Conservation (phyloP, 805 yeast genomes). For the Yamadazyma takamatsuzukensis region DNA sequence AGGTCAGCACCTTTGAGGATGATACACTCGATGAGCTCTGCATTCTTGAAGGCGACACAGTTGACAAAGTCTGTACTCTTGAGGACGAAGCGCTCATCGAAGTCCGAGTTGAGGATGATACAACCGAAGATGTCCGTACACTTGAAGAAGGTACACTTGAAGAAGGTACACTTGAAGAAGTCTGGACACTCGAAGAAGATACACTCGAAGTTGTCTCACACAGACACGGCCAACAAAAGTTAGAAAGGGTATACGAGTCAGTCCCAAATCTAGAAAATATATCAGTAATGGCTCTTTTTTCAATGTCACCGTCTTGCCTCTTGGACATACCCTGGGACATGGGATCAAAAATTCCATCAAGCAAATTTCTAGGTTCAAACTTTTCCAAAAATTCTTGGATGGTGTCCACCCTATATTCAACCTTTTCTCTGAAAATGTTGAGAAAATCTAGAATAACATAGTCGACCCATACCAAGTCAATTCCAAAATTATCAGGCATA, state of each 20-base stretch:
- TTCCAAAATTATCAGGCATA: constrained; percentile 20
- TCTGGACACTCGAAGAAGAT: neutral
- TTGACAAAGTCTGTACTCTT: neutral
- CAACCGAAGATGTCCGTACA: neutral
- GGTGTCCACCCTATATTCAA: constrained; percentile 3
- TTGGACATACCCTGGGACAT: neutral
- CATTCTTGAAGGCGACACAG: neutral
- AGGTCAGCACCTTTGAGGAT: neutral
- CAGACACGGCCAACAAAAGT: constrained; percentile 12
- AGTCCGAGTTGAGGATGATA: constrained; percentile 1
- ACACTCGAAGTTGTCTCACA: constrained; percentile 5
- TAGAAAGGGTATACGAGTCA: constrained; percentile 2
- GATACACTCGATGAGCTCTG: neutral
- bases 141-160: neutral
- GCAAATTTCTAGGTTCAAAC: constrained; percentile 6
- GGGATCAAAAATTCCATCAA: constrained; percentile 4
- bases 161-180: too few relatives aligned
- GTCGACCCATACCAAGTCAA: constrained; percentile 11
- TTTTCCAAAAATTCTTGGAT: constrained; percentile 3
- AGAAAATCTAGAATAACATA: constrained; percentile 3
- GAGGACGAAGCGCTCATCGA: constrained; percentile 1
- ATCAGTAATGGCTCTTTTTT: constrained; percentile 2
- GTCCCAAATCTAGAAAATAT: constrained; percentile 6
- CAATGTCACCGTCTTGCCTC: neutral
- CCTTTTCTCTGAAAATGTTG: constrained; percentile 5